These are phyloP conservation scores for Leishmania martiniquensis DNA, from an alignment of 208 protist genomes.

Conservation along the genomic window DNA sequence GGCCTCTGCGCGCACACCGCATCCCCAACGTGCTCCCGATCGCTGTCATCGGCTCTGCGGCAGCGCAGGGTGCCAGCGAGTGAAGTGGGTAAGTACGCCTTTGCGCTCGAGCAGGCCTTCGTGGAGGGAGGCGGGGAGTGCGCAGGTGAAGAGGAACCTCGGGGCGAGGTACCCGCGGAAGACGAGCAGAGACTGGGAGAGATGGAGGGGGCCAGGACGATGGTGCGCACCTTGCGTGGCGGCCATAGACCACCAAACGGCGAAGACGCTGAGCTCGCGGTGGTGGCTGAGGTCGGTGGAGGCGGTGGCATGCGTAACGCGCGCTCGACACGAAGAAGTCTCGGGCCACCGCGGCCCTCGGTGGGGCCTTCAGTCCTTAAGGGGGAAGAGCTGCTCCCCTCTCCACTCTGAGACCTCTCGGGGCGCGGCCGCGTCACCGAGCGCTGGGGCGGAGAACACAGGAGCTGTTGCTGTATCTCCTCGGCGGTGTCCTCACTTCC, in stretches of 20 bases:
- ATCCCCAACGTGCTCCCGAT: not conserved
- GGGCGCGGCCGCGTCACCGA: conserved; percentile 26
- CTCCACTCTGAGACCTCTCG: conserved; percentile 12
- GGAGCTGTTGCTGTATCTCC: not conserved
- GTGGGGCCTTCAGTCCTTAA: not conserved
- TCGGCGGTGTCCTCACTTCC: not conserved
- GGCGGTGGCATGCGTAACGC: conserved; percentile 17
- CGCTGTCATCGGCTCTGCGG: not conserved
- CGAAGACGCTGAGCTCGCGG: not conserved
- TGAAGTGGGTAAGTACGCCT: not conserved
- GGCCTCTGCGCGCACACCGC: not conserved
- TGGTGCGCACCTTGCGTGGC: conserved; percentile 26
- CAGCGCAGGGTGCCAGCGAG: not conserved
- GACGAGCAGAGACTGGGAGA: conserved; percentile 28
- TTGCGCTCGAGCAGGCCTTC: not conserved
- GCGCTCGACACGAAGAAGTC: conserved; percentile 26
- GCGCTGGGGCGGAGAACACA: conserved; percentile 18
- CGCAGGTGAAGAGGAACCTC: not conserved
- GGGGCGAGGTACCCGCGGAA: conserved; percentile 6
- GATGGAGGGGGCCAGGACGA: conserved; percentile 34
- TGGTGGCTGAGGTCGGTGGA: not conserved
- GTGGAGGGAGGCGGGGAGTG: not conserved
- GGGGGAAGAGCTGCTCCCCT: not conserved
- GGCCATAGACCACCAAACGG: conserved; percentile 18
- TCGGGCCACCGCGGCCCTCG: not conserved